A percentile compares a stretch with the other conserved stretches of the same genome.
These are phyloP conservation scores for Phaffomyces opuntiae DNA, from an alignment of 805 yeast species.

Conservation along the genomic window DNA sequence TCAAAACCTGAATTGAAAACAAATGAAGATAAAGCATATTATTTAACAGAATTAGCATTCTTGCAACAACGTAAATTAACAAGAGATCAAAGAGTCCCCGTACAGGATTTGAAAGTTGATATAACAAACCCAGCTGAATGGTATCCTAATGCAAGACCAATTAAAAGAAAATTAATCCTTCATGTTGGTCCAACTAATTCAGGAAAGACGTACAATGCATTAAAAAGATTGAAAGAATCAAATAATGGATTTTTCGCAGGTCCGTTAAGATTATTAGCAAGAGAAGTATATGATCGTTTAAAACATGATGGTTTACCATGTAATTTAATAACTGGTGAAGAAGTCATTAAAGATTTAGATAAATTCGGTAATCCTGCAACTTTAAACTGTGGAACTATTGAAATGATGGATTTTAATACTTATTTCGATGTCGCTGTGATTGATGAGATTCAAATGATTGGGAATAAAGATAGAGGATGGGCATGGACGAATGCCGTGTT, in stretches of 20 bases:
- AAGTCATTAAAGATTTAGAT: conserved; percentile 66
- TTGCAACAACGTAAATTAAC: conserved; percentile 1
- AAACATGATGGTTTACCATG: conserved; percentile 60
- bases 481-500: conserved; percentile 92
- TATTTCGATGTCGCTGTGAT: conserved; percentile 82
- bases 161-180: conserved; percentile 75
- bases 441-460: conserved; percentile 96
- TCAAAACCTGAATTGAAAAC: background rate
- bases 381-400: conserved; percentile 83
- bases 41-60: conserved; percentile 10
- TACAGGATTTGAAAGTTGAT: conserved; percentile 28
- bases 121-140: conserved; percentile 61
- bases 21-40: conserved; percentile 2
- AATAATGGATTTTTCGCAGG: conserved; percentile 89
- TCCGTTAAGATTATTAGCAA: conserved; percentile 81
- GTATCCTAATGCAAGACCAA: conserved; percentile 79
- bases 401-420: conserved; percentile 71
- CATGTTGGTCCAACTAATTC: conserved; percentile 98
- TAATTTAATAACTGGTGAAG: conserved; percentile 94
- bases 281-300: conserved; percentile 85
- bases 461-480: conserved; percentile 72
- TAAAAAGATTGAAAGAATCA: conserved; percentile 57
- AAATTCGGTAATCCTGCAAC: conserved; percentile 66
- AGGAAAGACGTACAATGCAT: conserved; percentile 86
- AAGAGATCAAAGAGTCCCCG: conserved; percentile 9